phyloP scores from a whole-genome alignment of 1,284 basidiomycete genomes.

The Cutaneotrichosporon sp. region DNA sequence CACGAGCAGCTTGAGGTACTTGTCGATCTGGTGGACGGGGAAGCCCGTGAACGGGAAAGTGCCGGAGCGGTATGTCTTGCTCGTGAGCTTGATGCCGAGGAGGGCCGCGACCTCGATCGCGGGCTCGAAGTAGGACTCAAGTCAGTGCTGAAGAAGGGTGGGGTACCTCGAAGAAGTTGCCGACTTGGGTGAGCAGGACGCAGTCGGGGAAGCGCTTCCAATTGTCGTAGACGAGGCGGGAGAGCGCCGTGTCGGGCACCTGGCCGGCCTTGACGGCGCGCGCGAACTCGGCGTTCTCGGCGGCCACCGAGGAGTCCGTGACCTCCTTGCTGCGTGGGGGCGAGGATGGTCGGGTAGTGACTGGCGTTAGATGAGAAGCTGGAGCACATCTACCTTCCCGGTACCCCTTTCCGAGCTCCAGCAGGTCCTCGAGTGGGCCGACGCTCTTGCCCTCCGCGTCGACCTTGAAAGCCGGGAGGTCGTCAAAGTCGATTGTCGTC shows the following conservation, averaged over 20 bases:
- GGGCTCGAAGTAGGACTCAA: conserved; percentile 89
- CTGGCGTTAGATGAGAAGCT: neutral
- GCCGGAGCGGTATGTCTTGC: conserved; percentile 51
- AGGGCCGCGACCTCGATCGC: conserved; percentile 73
- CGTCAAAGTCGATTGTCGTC: conserved; percentile 12
- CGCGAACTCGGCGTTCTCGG: conserved; percentile 21
- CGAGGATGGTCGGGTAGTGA: neutral
- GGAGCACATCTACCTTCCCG: conserved; percentile 1
- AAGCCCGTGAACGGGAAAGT: conserved; percentile 81
- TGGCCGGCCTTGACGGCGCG: conserved; percentile 28
- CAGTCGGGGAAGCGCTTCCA: conserved; percentile 79
- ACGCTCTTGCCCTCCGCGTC: conserved; percentile 19
- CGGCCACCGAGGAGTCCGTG: neutral
- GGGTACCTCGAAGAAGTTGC: conserved; percentile 91
- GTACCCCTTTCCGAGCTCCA: conserved; percentile 5
- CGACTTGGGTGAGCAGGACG: conserved; percentile 83
- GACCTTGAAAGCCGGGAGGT: conserved; percentile 18
- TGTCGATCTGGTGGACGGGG: conserved; percentile 79
- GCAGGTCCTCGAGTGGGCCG: conserved; percentile 18
- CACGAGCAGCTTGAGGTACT: conserved; percentile 80
- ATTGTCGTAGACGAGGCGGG: conserved; percentile 70
- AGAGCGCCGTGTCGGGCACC: conserved; percentile 57
- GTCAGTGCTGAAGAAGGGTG: neutral
- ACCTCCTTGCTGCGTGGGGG: neutral
- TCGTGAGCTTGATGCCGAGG: conserved; percentile 57